Evolutionary conservation across 2,329 filamentous ascomycete genomes (phyloP), one percentile per base, ranked within the genome.

Genomic region (Dactylellina drechsleri): DNA sequence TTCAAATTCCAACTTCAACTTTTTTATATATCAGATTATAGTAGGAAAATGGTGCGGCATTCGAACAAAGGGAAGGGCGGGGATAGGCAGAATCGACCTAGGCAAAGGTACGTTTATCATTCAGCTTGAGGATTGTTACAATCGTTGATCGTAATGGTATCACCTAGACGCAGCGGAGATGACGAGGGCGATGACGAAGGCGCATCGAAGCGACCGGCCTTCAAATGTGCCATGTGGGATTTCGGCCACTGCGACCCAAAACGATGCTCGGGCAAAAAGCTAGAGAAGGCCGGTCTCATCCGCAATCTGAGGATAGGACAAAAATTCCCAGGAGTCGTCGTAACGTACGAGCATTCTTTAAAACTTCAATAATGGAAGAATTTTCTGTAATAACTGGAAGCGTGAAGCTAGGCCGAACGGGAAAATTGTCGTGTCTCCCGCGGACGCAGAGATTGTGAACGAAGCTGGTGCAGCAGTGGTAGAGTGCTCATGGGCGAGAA

Each of bases 201-300:
- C 52, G 40, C 57, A 60, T 56, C 53, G 57, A 76, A 76, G 45
- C 87, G 79, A 77, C 89, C 83, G 45, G 80, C 84, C 20, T 97
- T 93, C 87, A 96, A 96, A 83, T 94, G 95, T 57, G 95, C 94
- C 72, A 97, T 94, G 82, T 99, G 95, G 95, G 95, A 99, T 81
- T 86, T 99, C 40, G 94, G 93, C 76, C 95, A 99, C 84, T 99
- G 95, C 85, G 95, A 99, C 81, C 92, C 94, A 7, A 98, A 97
- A 83, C 87, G 94, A 79, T 99, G 95, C 83, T 97, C 93, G 0
- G 95, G 95, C 36, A 99, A 99, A 84, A 90, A 92, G 77, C 87
- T 99, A 40, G 97, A 99, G 87, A 90, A 90, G 77, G 87, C 96
- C 66, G 94, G 94, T 2, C 85, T 97, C 80, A 97, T 99, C 92